Base-by-base conservation (phyloP, 176 grass and related monocot genomes). In the Themeda triandra region DNA sequence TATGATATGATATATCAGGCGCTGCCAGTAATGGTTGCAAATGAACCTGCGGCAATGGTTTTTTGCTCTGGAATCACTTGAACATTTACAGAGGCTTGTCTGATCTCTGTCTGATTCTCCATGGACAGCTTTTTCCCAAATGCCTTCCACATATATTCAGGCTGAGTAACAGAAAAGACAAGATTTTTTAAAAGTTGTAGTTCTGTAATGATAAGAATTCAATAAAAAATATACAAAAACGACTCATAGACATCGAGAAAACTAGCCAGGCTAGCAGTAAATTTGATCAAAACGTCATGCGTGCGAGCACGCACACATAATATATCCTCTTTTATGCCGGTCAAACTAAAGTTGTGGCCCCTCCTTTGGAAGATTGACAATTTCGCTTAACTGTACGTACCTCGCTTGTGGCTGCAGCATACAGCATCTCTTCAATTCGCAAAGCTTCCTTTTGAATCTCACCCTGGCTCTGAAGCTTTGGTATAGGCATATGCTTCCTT, bases 91-190 rank as follows among this genome's bases (percentile, higher is more conserved):
- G 83, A 70, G 81, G 33, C 6, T 54, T 79, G 86, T 48, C 88
- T 82, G 17, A 87, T 59, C 84, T 93, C 91, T 36, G 86, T 86
- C 30, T 29, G 63, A 66, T 14, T 15, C 69, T 95, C 90, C 83
- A 93, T 83, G 11, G 84, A 93, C 11, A 93, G 80, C 81, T 88
- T 87, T 82, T 91, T 91, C 37, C 86, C 42, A 96, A 91, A 86
- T 83, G 91, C 89, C 69, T 19, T 89, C 59, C 76, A 73, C 62
- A 91, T 62, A 91, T 96, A 96, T 93, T 91, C 94, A 82, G 81
- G n/a, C 94, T 93, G 80, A 68, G 9, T 77, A 39, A 85, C n/a
- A 24, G 19, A 75, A 77, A 75, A 84, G 37, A 69, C 17, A 18
- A 19, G 8, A 39, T 39, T 39, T 39, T 33, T 33, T 33, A 35